These are phyloP conservation scores for Colletotrichum sp. DNA, from an alignment of 2,329 filamentous ascomycete species.

Conservation along the genomic window DNA sequence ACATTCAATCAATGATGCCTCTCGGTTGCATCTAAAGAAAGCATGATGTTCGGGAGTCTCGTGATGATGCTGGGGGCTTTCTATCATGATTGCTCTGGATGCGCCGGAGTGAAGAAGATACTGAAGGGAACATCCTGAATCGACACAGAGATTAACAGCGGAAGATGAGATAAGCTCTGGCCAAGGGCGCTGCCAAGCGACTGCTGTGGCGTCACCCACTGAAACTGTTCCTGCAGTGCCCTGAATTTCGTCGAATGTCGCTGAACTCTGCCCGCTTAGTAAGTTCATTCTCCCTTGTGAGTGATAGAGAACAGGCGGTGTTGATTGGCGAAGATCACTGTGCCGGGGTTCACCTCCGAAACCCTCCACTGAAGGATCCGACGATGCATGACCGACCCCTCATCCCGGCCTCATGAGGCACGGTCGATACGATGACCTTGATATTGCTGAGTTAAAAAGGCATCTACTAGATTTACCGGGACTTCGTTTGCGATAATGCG, in stretches of 20 bases:
- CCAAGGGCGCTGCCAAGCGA: background rate
- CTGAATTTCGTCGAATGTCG: background rate
- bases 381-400: background rate
- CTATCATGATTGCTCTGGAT: background rate
- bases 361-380: background rate
- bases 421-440: background rate
- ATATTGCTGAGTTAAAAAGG: background rate
- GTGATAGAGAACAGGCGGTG: background rate
- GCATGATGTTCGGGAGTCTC: background rate
- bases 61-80: background rate
- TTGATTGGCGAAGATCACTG: background rate
- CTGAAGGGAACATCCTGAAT: background rate
- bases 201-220: background rate
- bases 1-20: background rate
- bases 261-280: background rate
- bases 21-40: background rate
- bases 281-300: rapidly evolving
- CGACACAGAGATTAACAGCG: background rate
- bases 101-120: background rate
- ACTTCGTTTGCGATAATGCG: background rate
- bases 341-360: background rate
- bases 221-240: background rate
- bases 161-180: background rate
- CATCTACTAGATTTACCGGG: no score
- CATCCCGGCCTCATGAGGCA: background rate